Evolutionary conservation across 2,329 filamentous ascomycete genomes (phyloP), one percentile per base, ranked within the genome.

Genomic region (Apiospora kogelbergensis): DNA sequence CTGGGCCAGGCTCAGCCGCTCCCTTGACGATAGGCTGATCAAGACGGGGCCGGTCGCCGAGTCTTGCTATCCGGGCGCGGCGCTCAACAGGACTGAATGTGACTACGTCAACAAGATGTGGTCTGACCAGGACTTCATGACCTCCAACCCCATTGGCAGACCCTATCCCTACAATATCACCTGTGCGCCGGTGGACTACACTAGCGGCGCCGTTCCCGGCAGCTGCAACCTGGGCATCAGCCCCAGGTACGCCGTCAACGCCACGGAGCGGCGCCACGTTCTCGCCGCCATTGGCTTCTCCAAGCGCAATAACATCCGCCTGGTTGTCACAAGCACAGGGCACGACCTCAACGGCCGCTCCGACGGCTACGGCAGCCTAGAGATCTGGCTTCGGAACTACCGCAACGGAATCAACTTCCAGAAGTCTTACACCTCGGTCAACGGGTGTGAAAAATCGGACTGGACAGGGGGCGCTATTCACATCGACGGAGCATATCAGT

Each of bases 401-500:
- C 72, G 80, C 17, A 76, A 81, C 71, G 63, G 68, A 57, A 77
- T 80, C 6, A 82, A 82, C 68, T 74, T 81, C 70, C 74, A 83
- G n/a, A 81, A 83, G 71, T 46, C 71, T 7, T 75, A 76, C 33
- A 26, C 69, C 1, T 69, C 74, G 46, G 70, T 72, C 24, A 65
- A 64, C 81, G 1, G 83, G 3, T 81, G 79, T 63, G 66, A 65
- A 2, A 76, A 78, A 66, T n/a, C 71, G 1, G 71, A 78, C 42
- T 88, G 87, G 70, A 75, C 63, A 0, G 85, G 86, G 0, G 79
- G 78, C 17, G 84, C 84, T 0, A 76, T 85, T 20, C 83, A 81
- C 45, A 70, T 88, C 10, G 84, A 82, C 3, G 83, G 85, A 2
- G 86, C 86, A 7, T 79, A 87, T 0, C 75, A 80, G 48, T 81